Base-by-base conservation (phyloP, 371 early-diverging fungal species). In the Mortierella sp. region DNA sequence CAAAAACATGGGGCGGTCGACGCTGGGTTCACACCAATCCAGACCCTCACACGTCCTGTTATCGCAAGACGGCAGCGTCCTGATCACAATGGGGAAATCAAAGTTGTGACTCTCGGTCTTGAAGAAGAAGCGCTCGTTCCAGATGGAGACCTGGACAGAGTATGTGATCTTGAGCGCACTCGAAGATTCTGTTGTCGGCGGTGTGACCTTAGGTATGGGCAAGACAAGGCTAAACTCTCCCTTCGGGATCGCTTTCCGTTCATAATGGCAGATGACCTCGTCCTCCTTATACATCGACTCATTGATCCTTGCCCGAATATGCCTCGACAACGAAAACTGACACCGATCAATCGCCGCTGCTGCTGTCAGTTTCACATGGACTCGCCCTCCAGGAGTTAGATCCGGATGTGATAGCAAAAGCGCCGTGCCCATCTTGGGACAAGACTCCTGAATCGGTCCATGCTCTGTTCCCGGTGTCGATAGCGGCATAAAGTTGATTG, bases 81-180 rank as follows among this genome's bases (percentile, higher is more conserved):
- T 44, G 57, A 75, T 60, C 14, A 69, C 70, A 26, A 75, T 75
- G 3, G 76, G 76, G 9, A 75, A 41, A 39, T 69, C 76, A 44
- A 75, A 75, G 31, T 75, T 75, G 34, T 75, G 76, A 31, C 76
- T 75, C 51, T 75, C 76, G 1, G 76, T 75, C 50, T 75, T 75
- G 54, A 75, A 69, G 42, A 75, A 75, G 58, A 75, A 75, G 19
- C 76, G 69, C 27, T 75, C 76, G 31, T 75, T 75, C 76, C 76
- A 75, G 42, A 75, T 75, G 31, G 76, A 75, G 26, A 75, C 76
- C 42, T 75, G 76, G 6, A 75, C 76, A 14, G 76, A 75, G 19
- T 75, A 75, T n/a, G 76, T 75, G 31, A 75, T 75, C 61, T 75
- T 75, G 21, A 75, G 57, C 12, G 76, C 76, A 34, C 57, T 61